These are phyloP conservation scores for Petunia axillaris DNA, from an alignment of 257 asterid genomes.

Conservation along the genomic window DNA sequence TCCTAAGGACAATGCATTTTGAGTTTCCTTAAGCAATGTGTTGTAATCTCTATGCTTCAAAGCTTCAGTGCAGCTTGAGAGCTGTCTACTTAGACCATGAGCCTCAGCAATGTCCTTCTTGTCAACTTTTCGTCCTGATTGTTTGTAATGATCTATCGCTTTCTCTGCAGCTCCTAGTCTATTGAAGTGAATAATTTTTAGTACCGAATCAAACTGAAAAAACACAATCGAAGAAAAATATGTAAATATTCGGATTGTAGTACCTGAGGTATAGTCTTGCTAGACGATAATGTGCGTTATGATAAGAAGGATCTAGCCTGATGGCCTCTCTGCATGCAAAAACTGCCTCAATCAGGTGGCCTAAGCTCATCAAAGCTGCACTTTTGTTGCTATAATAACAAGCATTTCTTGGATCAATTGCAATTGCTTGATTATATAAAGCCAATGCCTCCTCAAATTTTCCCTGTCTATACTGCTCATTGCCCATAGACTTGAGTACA, in stretches of 20 bases:
- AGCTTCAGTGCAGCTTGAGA: slow-evolving; percentile 56
- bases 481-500: slow-evolving; percentile 63
- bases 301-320: slow-evolving; percentile 53
- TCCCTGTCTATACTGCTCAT: slow-evolving; percentile 72
- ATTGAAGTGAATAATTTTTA: neutral
- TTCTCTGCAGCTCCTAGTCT: slow-evolving; percentile 67
- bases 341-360: slow-evolving; percentile 74
- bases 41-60: slow-evolving; percentile 50
- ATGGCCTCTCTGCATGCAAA: slow-evolving; percentile 66
- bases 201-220: neutral
- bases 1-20: slow-evolving; percentile 47
- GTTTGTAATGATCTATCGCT: slow-evolving; percentile 57
- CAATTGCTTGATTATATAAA: slow-evolving; percentile 72
- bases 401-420: slow-evolving; percentile 75
- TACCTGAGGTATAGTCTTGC: slow-evolving; percentile 58
- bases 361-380: slow-evolving; percentile 70
- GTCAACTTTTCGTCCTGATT: slow-evolving; percentile 57
- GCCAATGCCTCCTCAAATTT: slow-evolving; percentile 70
- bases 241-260: neutral
- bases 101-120: slow-evolving; percentile 54
- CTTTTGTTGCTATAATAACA: slow-evolving; percentile 78
- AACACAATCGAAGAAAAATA: neutral
- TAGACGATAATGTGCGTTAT: slow-evolving; percentile 61
- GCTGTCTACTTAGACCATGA: slow-evolving; percentile 41
- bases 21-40: slow-evolving; percentile 46